Base-by-base conservation (phyloP, 2,329 filamentous ascomycete species). In the Zymoseptoria ardabiliae region DNA sequence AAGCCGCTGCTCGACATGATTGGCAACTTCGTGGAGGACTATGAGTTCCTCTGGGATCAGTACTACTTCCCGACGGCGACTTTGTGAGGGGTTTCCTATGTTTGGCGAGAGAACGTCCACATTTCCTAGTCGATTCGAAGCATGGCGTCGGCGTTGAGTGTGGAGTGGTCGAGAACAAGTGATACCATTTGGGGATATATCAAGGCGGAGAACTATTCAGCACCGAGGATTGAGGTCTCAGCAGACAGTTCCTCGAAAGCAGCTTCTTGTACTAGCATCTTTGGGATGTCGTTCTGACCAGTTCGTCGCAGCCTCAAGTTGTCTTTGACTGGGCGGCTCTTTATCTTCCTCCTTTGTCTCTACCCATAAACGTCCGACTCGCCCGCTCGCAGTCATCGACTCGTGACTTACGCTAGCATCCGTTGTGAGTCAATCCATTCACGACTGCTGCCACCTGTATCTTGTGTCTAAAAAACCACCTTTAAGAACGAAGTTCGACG, bases 11-110 rank as follows among this genome's bases (percentile, higher is more conserved):
- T 95, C 53, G 86, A 89, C 65, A 84, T 99, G 71, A 80, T 96
- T 22, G 89, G 87, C 8, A 90, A 89, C 59, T 88, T 99, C 52
- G 76, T 97, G 63, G 91, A 97, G 72, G 94, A 99, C 73, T 99
- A 99, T 72, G 90, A 96, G 75, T 97, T 95, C 73, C 80, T 99
- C 30, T 99, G 94, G 94, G 91, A 97, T 76, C 92, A 95, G 69
- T 97, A 97, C 75, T 95, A 97, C 76, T 99, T 97, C 75, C 81
- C 84, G 19, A 87, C 84, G 1, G 81, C 83, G 23, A 87, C 83
- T 4, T 66, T 82, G 62, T 83, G 70, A 71, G 45, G 51, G 3
- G 3, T 50, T 55, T 45, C 50, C 8, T 56, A 49, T 63, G 41
- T 56, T 20, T 60, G 54, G 55, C 50, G 50, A 21, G 8, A 22